These are phyloP conservation scores for Lachnum nothofagi DNA, from an alignment of 2,329 filamentous ascomycete species.

Conservation along the genomic window DNA sequence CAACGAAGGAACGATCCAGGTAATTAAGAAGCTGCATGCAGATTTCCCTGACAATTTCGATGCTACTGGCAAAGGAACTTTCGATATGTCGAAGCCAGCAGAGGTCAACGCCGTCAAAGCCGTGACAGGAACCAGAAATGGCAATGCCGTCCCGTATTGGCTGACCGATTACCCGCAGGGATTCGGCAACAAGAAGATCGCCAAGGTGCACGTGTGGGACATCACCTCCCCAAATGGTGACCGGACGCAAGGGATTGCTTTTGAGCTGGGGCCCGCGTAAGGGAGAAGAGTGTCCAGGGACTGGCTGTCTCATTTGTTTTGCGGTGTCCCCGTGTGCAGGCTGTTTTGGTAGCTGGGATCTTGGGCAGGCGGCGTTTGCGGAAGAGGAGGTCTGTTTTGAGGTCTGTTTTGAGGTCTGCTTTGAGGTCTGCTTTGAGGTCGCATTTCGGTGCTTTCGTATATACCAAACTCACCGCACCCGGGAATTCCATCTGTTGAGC, in stretches of 20 bases:
- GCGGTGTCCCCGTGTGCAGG: no score
- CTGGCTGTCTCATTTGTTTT: no score
- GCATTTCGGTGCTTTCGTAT: no score
- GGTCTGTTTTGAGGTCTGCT: no score
- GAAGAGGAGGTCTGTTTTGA: no score
- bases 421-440: no score
- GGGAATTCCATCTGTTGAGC: no score
- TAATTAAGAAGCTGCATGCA: not conserved
- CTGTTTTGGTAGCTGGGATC: no score
- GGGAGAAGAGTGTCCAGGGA: no score
- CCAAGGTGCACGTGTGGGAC: not conserved
- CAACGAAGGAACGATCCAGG: not conserved
- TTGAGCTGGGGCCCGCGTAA: not conserved
- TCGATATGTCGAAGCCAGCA: not conserved
- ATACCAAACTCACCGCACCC: no score
- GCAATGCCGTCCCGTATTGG: not conserved
- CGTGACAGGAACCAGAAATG: not conserved
- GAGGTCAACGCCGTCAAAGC: not conserved
- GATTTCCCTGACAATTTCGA: not conserved
- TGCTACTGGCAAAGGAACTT: conserved; percentile 1
- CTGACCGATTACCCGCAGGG: not conserved
- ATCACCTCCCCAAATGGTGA: not conserved
- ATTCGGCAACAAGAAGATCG: not conserved
- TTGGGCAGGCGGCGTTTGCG: no score
- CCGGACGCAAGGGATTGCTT: not conserved